Conservation (phyloP, 2,329 filamentous ascomycete genomes). For the Neocatenulostroma microsporum region DNA sequence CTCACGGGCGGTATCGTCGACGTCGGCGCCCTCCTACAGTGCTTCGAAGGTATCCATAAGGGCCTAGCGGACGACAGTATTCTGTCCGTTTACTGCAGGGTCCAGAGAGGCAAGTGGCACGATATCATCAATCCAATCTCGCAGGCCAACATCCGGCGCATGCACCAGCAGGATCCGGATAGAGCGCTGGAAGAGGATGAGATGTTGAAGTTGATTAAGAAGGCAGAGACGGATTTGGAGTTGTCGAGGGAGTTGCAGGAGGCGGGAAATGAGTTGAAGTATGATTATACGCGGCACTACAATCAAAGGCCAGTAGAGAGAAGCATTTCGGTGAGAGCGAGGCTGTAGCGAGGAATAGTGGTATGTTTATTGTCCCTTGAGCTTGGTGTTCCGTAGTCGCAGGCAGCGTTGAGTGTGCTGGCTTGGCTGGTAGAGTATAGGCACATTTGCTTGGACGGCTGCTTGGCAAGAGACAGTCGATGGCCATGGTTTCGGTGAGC, state of each 20-base stretch:
- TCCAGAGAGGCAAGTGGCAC: conserved; percentile 29
- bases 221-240: conserved; percentile 14
- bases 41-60: conserved; percentile 17
- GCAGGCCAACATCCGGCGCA: conserved; percentile 15
- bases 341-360: not conserved
- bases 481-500: too few species aligned
- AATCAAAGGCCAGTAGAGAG: not conserved
- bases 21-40: conserved; percentile 18
- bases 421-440: too few species aligned
- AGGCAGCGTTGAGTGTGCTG: too few species aligned
- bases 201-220: conserved; percentile 15
- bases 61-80: conserved; percentile 21
- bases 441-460: too few species aligned
- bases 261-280: conserved; percentile 6
- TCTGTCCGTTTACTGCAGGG: conserved; percentile 28
- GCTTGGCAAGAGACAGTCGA: too few species aligned
- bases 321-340: not conserved
- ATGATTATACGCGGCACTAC: conserved; percentile 11
- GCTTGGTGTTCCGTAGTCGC: too few species aligned
- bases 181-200: conserved; percentile 13
- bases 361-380: not conserved
- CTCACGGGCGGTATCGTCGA: conserved; percentile 18
- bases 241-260: conserved; percentile 9
- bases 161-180: conserved; percentile 13
- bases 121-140: conserved; percentile 27